Evolutionary conservation across 2,329 filamentous ascomycete genomes (phyloP).

Genomic region (Monosporascus sp.): DNA sequence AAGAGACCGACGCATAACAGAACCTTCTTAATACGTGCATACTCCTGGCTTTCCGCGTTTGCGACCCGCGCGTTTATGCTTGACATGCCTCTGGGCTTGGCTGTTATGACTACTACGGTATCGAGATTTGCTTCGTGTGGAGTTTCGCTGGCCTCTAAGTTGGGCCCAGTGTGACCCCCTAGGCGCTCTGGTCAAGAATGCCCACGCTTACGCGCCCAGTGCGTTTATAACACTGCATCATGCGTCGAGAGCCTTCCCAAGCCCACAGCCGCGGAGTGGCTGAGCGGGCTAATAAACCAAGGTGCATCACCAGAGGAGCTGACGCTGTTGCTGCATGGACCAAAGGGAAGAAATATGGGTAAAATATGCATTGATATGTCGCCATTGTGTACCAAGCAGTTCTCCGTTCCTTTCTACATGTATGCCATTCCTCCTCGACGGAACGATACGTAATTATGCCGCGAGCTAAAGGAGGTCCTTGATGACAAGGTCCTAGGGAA

Average conservation of each 20-base stretch:
- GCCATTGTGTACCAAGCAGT: too few relatives aligned
- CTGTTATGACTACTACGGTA: background rate
- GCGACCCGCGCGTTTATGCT: background rate
- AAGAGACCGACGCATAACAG: too few relatives aligned
- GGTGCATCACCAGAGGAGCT: background rate
- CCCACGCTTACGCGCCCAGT: too few relatives aligned
- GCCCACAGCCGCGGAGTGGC: background rate
- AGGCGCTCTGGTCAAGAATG: background rate
- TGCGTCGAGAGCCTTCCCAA: background rate
- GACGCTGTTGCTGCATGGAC: background rate
- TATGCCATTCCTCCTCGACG: too few relatives aligned
- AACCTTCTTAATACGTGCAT: too few relatives aligned
- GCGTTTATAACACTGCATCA: background rate
- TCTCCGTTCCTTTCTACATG: too few relatives aligned
- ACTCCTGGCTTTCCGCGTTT: too few relatives aligned
- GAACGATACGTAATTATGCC: too few relatives aligned
- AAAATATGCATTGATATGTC: background rate
- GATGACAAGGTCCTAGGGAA: background rate
- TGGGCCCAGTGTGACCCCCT: background rate
- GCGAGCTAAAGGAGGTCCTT: too few relatives aligned
- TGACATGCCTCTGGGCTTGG: background rate
- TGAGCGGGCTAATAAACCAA: background rate
- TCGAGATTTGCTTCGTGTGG: too few relatives aligned
- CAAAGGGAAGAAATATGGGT: background rate
- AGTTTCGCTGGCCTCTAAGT: too few relatives aligned